Percentiles rank a stretch among this genome's conserved stretches.
Conservation (phyloP, 1,284 basidiomycete genomes). For the Phellopilus nigrolimitatus region DNA sequence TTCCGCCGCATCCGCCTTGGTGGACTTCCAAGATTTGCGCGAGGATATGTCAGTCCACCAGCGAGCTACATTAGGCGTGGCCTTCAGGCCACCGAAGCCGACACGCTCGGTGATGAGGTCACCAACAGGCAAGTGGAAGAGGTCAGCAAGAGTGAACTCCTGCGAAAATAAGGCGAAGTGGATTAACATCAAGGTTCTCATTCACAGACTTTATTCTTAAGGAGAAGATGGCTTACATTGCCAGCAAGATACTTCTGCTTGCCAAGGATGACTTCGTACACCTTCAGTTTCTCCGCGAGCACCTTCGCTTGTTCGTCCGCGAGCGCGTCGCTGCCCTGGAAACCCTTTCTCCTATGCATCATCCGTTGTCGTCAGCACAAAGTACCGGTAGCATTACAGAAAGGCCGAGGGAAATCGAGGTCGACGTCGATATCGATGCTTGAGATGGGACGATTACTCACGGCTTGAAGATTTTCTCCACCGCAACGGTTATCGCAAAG, state of each 20-base stretch:
- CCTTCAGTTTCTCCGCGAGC: slow-evolving; percentile 37
- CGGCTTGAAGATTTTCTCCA: slow-evolving; percentile 29
- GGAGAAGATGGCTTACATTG: slow-evolving; percentile 29
- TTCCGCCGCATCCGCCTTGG: slow-evolving; percentile 3
- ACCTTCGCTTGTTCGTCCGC: slow-evolving; percentile 25
- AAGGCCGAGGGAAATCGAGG: neutral
- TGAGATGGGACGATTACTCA: neutral
- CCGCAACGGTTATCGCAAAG: slow-evolving; percentile 25
- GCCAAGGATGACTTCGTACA: slow-evolving; percentile 42
- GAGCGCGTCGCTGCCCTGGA: slow-evolving; percentile 25
- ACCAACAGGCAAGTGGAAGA: slow-evolving; percentile 16
- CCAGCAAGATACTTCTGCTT: slow-evolving; percentile 46
- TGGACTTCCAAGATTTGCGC: slow-evolving; percentile 14
- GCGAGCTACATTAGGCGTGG: slow-evolving; percentile 13
- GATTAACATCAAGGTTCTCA: too few species aligned
- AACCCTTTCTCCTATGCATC: slow-evolving; percentile 1
- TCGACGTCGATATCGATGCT: too few species aligned
- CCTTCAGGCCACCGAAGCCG: slow-evolving; percentile 2
- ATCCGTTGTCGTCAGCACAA: neutral
- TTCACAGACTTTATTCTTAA: neutral
- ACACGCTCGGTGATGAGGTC: neutral
- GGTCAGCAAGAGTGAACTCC: slow-evolving; percentile 17
- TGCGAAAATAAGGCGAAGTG: too few species aligned
- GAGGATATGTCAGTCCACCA: slow-evolving; percentile 23
- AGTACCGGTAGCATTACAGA: neutral